phyloP scores from a whole-genome alignment of 2,329 filamentous ascomycete species.

The Alternaria sp. region DNA sequence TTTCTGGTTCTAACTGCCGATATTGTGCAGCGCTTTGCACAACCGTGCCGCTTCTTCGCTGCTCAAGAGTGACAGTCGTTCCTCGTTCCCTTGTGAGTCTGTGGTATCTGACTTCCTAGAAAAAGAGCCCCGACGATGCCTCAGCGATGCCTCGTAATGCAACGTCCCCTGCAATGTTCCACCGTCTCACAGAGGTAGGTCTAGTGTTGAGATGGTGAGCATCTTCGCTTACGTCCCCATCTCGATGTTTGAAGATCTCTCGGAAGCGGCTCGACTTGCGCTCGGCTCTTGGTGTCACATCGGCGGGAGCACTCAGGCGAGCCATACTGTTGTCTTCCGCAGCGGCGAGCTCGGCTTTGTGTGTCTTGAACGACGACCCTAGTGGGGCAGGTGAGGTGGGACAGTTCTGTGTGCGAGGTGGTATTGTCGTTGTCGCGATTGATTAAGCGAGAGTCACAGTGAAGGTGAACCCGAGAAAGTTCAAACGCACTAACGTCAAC shows the following conservation, averaged over 20 bases:
- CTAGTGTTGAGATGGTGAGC: no score
- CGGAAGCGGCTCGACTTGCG: constrained; percentile 19
- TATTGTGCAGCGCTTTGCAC: no score
- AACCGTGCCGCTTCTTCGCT: no score
- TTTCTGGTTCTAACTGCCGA: no score
- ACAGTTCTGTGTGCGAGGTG: not conserved
- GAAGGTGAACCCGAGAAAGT: not conserved
- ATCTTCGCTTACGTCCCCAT: no score
- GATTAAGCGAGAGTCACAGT: constrained; percentile 1
- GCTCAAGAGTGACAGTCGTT: no score
- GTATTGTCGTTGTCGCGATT: constrained; percentile 2
- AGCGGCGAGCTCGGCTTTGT: not conserved
- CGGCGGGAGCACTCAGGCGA: constrained; percentile 17
- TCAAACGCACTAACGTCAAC: not conserved
- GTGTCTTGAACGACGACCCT: not conserved
- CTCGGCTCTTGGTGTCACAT: constrained; percentile 8
- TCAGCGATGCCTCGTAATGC: no score
- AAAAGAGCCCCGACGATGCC: no score
- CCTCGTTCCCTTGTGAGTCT: no score
- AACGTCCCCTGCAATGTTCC: accelerated
- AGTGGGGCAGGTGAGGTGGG: not conserved
- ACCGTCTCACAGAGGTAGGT: no score
- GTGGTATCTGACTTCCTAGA: no score
- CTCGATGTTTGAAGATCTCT: constrained; percentile 14
- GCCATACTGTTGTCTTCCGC: constrained; percentile 10